Evolutionary conservation across 2,329 filamentous ascomycete genomes (phyloP), one percentile per base, ranked within the genome.

Genomic region (Oidium heveae): DNA sequence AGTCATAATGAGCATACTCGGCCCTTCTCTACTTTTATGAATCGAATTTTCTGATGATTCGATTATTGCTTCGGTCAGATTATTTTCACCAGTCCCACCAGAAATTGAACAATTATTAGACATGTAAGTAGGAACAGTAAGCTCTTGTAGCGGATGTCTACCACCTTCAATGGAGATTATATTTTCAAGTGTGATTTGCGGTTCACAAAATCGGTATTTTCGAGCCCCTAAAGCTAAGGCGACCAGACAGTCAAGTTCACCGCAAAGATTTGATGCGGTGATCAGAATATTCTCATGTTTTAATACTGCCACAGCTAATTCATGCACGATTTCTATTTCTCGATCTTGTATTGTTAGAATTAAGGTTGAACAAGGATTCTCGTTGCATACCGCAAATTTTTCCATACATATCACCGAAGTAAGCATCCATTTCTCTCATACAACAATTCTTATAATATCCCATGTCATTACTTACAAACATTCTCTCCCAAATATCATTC

Each of bases 301-400:
- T 0, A 95, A 69, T 16, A 95, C 71, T 39, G 71, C 73, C 50
- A 83, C 76, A 1, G 84, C 79, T 33, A 98, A 75, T 3, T 75
- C 71, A 61, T 95, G 83, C 0, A 91, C 74, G 46, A 96, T 84
- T 60, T 94, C 85, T 47, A 95, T 88, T 65, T 98, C 89, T 55
- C 78, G 79, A 62, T 94, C 88, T 83, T 55, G 61, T 16, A 28
- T 33, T 36, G 16, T 51, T 36, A 51, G 28, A 34, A 34, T 51
- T 51, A 33, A n/a, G n/a, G n/a, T 20, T 1, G 4, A n/a, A 16
- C 52, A n/a, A 56, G 52, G 15, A 33, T 4, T 2, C 24, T 33
- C 18, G 53, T 7, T 18, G 47, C 72, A 63, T 71, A 84, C 85
- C 83, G 61, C 84, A 84, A 55, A 98, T 94, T 56, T 78, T 73